phyloP scores from a whole-genome alignment of 140 eudicot genomes.

The Bidens hawaiensis region DNA sequence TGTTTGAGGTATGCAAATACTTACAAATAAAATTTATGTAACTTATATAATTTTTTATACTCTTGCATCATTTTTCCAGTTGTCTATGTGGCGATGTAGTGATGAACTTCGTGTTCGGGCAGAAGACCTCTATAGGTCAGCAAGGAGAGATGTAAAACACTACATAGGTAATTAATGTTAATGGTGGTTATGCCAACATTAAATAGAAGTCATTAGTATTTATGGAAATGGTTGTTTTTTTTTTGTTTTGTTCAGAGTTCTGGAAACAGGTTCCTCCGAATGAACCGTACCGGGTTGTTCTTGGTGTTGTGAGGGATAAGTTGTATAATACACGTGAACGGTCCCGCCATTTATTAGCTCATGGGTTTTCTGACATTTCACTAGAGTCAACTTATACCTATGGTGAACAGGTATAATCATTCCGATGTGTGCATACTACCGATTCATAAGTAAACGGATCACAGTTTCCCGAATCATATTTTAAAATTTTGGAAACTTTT shows the following conservation, averaged over 20 bases:
- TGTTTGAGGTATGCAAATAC: constrained; percentile 75
- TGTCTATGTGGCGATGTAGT: constrained; percentile 98
- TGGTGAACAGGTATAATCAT: constrained; percentile 61
- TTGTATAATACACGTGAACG: constrained; percentile 91
- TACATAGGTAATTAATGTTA: constrained; percentile 54
- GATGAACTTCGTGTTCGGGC: constrained; percentile 85
- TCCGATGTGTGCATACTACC: neutral
- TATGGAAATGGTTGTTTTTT: neutral
- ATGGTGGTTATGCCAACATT: neutral
- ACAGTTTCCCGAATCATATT: neutral
- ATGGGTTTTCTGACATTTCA: constrained; percentile 77
- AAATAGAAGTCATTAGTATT: neutral
- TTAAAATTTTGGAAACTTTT: constrained; percentile 5
- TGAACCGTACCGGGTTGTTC: constrained; percentile 93
- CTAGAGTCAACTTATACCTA: constrained; percentile 74
- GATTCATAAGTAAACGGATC: neutral
- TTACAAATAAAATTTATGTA: neutral
- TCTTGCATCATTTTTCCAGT: constrained; percentile 30
- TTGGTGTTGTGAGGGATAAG: constrained; percentile 94
- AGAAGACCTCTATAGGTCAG: constrained; percentile 64
- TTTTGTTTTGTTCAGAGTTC: constrained; percentile 55
- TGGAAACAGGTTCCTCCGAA: constrained; percentile 87
- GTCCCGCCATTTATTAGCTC: constrained; percentile 77
- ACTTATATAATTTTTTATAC: constrained; percentile 10
- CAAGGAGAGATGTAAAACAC: constrained; percentile 89